Evolutionary conservation across 768 basidiomycete species (phyloP), one percentile per base, ranked within the genome.

Genomic region (Hygrocybe coccinea): DNA sequence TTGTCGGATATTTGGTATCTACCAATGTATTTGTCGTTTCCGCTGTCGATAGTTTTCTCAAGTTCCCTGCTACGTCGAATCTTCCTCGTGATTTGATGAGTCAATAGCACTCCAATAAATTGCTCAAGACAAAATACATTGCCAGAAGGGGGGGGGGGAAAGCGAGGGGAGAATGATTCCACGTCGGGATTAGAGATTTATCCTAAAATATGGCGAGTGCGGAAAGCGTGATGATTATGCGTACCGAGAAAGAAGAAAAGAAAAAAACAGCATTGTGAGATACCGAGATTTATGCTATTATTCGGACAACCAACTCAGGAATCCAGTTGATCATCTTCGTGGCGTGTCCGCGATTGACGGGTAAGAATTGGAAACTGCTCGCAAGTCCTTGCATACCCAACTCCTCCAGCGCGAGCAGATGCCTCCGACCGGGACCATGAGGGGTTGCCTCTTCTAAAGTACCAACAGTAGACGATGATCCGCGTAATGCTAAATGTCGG

Each of bases 241-340:
- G n/a, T 21, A 43, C 15, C 15, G 3, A 29, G 29, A 29, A 49
- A 25, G 3, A n/a, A 49, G 29, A n/a, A n/a, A n/a, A n/a, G n/a
- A n/a, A n/a, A n/a, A n/a, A n/a, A n/a, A n/a, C 15, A 37, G 36
- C 10, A 52, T 29, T 4, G 3, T 29, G 29, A 29, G 29, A 29
- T 29, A 29, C 8, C 29, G 29, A 29, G 29, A 29, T 29, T 48
- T 24, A 55, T 48, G 48, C 54, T 19, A 55, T 55, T 14, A 55
- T 55, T 19, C 33, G 48, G 11, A 48, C 34, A 12, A 55, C 54
- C 59, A 84, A 69, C 63, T 79, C 78, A 33, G 86, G 84, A 56
- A 90, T 88, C 86, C 87, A 91, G 53, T 83, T 80, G 57, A 88
- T 79, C 74, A 89, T 80, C 63, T 79, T 82, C 50, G 81, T 78